Conservation (phyloP, 1,139 yeast species). For the Saccharomycopsis hybrid region DNA sequence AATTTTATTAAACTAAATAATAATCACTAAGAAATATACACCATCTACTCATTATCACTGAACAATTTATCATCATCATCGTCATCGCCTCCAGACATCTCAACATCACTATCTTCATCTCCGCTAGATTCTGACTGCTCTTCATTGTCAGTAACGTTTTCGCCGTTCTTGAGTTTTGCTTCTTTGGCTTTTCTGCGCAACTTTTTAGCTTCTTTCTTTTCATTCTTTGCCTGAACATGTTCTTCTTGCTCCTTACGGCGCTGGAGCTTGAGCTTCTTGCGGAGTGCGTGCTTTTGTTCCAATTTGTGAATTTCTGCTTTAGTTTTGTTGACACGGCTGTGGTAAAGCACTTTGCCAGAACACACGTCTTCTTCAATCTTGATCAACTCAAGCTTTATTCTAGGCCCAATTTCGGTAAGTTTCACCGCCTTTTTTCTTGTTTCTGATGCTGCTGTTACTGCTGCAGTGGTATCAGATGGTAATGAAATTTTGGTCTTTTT, state of each 20-base stretch:
- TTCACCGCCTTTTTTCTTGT: constrained; percentile 63
- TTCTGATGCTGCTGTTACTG: constrained; percentile 14
- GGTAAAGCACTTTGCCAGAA: constrained; percentile 82
- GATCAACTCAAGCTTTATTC: constrained; percentile 66
- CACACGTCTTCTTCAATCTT: constrained; percentile 92
- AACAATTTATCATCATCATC: constrained; percentile 30
- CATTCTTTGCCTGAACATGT: constrained; percentile 72
- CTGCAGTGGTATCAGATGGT: constrained; percentile 21
- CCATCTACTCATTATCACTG: constrained; percentile 32
- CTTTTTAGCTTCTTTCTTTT: constrained; percentile 64
- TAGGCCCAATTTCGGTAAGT: constrained; percentile 89
- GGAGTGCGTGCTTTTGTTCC: constrained; percentile 62
- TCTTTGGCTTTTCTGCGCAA: constrained; percentile 62
- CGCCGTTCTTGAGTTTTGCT: constrained; percentile 29
- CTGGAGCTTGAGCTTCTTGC: constrained; percentile 55
- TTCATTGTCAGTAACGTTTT: constrained; percentile 8
- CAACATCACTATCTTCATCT: neutral
- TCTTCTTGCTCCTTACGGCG: constrained; percentile 76
- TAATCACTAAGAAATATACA: no score
- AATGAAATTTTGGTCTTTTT: neutral
- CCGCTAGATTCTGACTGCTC: constrained; percentile 29
- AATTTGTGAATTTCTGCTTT: constrained; percentile 51
- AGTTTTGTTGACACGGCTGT: constrained; percentile 59
- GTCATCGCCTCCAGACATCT: neutral
- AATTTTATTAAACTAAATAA: no score